phyloP scores from a whole-genome alignment of 225 moss, liverwort and hornwort genomes.

The Marchantia polymorpha region DNA sequence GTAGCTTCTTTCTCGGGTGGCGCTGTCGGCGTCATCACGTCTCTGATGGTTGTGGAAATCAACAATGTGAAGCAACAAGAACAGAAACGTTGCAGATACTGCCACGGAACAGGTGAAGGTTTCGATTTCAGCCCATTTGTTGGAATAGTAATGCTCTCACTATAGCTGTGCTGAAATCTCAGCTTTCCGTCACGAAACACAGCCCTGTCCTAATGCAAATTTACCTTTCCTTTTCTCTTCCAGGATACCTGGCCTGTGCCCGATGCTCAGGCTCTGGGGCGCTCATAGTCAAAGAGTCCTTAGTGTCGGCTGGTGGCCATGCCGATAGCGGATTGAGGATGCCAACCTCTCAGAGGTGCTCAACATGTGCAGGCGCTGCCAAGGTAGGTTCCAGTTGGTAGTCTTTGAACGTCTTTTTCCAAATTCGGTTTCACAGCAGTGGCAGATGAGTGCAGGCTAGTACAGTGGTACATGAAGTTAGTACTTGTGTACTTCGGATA shows the following conservation, averaged over 20 bases:
- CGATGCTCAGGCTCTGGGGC: slow-evolving; percentile 84
- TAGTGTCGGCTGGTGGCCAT: slow-evolving; percentile 26
- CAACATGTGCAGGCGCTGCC: slow-evolving; percentile 86
- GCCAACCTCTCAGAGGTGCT: slow-evolving; percentile 55
- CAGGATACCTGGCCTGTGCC: slow-evolving; percentile 95
- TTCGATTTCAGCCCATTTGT: not conserved
- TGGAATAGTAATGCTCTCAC: not conserved
- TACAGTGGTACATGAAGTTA: too few species aligned
- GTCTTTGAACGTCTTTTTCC: not conserved
- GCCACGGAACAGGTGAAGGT: slow-evolving; percentile 78
- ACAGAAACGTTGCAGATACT: slow-evolving; percentile 88
- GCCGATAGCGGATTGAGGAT: slow-evolving; percentile 9
- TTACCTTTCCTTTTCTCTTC: not conserved
- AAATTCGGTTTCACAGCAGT: too few species aligned
- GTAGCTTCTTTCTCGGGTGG: slow-evolving; percentile 98
- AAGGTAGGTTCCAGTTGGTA: slow-evolving; percentile 49
- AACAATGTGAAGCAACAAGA: slow-evolving; percentile 97
- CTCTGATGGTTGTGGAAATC: slow-evolving; percentile 94
- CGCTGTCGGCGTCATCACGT: slow-evolving; percentile 87
- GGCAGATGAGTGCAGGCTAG: too few species aligned
- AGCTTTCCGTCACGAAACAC: not conserved
- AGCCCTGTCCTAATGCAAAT: not conserved
- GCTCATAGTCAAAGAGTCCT: slow-evolving; percentile 44
- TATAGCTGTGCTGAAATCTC: not conserved
- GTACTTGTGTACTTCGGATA: too few species aligned